Base-by-base conservation (phyloP, 352 stramenopile species). In the Pythium brassicae region DNA sequence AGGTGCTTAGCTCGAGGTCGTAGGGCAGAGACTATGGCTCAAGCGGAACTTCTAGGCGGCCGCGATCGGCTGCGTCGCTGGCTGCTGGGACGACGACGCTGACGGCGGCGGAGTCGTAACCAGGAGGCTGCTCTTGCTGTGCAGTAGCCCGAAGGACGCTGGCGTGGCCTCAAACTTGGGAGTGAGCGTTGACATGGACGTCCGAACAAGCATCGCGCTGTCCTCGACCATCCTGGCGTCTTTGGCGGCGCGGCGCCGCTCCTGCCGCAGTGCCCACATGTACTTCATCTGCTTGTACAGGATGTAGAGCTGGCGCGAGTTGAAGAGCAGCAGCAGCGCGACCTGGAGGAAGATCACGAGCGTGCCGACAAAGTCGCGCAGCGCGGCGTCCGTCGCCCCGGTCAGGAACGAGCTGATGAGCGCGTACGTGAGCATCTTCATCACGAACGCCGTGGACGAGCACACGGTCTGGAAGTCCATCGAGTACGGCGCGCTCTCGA, bases 361-460 rank as follows among this genome's bases (percentile, higher is more conserved):
- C 51, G 78, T 87, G 23, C 68, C 77, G 12, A 87, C 68, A 23
- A 86, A 78, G 29, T 87, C 62, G 27, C 80, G 76, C 46, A 88
- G 59, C 5, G 55, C 54, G n/a, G 52, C 58, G 8, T 86, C 66
- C 15, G 71, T 76, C 14, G 69, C 71, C 22, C 73, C 62, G 17
- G 76, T 86, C n/a, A 90, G 61, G 50, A 90, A 90, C 35, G 71
- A 82, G 34, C 73, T 86, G 63, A 90, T 87, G n/a, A 90, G 74
- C 40, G 77, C 80, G 59, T 90, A 90, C 40, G 80, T 90, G 53
- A 88, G 62, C 74, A 90, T 90, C 62, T 90, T 90, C 74, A 90
- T 86, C n/a, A 90, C 55, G 56, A 88, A 90, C 17, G 80, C 80
- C 7, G 72, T 78, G 17, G 77, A 76, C 26, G 80, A 80, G 63